Evolutionary conservation across 495 filamentous ascomycete genomes (phyloP).

Genomic region (Pseudomonodictys pantanalensis): DNA sequence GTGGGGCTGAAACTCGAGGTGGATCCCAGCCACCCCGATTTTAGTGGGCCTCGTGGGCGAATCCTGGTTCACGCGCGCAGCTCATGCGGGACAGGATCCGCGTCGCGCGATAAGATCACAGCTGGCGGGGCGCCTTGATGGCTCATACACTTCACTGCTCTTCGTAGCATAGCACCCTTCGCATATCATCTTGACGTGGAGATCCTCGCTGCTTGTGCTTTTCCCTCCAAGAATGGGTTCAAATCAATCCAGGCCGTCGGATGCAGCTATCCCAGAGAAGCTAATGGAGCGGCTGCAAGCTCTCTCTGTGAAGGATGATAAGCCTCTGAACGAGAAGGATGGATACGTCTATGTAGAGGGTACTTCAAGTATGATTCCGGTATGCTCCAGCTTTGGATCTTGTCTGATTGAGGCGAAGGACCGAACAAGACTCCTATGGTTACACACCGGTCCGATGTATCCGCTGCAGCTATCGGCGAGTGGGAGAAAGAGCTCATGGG

Average conservation of each 20-base stretch:
- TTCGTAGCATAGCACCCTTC: neutral
- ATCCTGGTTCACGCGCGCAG: too few relatives aligned
- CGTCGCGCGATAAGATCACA: too few relatives aligned
- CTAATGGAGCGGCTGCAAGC: slow-evolving; percentile 46
- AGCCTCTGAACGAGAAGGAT: slow-evolving; percentile 40
- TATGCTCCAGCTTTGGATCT: neutral
- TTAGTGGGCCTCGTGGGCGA: too few relatives aligned
- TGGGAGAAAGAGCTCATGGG: slow-evolving; percentile 62
- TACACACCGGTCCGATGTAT: slow-evolving; percentile 40
- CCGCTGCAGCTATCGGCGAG: slow-evolving; percentile 46
- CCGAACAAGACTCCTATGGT: slow-evolving; percentile 1
- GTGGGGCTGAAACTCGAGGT: neutral
- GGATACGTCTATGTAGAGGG: slow-evolving; percentile 48
- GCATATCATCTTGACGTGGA: neutral
- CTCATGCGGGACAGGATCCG: too few relatives aligned
- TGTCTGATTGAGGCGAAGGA: slow-evolving; percentile 27
- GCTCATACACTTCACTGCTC: neutral
- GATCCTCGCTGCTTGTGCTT: neutral
- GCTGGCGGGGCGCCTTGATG: too few relatives aligned
- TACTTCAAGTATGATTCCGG: slow-evolving; percentile 8
- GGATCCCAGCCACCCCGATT: too few relatives aligned
- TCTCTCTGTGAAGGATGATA: slow-evolving; percentile 36
- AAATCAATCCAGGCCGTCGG: slow-evolving; percentile 46
- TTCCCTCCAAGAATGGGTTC: slow-evolving; percentile 45
- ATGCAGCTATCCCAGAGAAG: slow-evolving; percentile 41